phyloP scores from a whole-genome alignment of 345 rosid species.

The Cardamine resedifolia region DNA sequence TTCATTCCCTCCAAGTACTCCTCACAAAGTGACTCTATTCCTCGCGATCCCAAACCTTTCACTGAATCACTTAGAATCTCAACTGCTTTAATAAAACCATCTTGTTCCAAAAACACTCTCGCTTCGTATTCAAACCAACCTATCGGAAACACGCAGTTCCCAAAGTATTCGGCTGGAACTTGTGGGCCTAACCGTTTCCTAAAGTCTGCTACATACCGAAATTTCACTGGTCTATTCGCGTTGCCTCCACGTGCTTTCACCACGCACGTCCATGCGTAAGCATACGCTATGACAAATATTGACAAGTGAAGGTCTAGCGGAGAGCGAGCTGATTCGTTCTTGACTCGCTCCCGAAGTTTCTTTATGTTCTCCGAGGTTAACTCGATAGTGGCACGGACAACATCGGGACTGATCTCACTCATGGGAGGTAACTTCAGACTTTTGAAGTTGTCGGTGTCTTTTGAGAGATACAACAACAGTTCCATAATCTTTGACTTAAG shows the following conservation, averaged over 20 bases:
- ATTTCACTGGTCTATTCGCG: background rate
- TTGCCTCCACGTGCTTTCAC: slow-evolving; percentile 29
- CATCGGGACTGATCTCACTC: background rate
- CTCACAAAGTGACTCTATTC: background rate
- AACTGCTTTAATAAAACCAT: slow-evolving; percentile 13
- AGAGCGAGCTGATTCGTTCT: background rate
- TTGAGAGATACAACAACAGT: background rate
- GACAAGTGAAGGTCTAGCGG: slow-evolving; percentile 20
- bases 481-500: slow-evolving; percentile 9
- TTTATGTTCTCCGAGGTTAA: slow-evolving; percentile 23
- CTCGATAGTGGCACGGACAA: slow-evolving; percentile 31
- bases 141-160: slow-evolving; percentile 34
- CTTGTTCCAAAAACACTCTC: background rate
- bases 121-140: background rate
- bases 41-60: background rate
- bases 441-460: background rate
- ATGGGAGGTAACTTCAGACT: background rate
- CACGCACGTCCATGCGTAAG: slow-evolving; percentile 22
- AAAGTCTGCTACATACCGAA: slow-evolving; percentile 28
- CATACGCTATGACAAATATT: slow-evolving; percentile 31
- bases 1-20: background rate
- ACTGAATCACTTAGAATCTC: slow-evolving; percentile 13
- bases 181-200: slow-evolving; percentile 39
- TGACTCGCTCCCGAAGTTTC: slow-evolving; percentile 21
- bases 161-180: slow-evolving; percentile 35